phyloP scores from a whole-genome alignment of 305 asterid genomes.

The Fraxinus platypoda region DNA sequence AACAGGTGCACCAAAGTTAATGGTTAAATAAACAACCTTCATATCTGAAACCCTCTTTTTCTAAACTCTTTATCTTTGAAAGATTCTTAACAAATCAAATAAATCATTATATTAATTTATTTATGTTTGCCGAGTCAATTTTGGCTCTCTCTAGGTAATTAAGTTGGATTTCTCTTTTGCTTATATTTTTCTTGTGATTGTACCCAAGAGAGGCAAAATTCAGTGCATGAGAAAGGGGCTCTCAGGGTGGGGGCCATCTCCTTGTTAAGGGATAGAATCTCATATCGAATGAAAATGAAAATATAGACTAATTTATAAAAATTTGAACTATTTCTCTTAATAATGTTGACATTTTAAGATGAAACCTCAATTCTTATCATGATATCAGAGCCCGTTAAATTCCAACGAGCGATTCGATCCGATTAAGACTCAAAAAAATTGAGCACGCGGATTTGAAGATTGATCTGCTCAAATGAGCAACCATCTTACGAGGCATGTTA shows the following conservation, averaged over 20 bases:
- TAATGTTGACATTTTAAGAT: too few relatives aligned
- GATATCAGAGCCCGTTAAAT: too few relatives aligned
- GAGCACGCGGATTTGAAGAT: too few relatives aligned
- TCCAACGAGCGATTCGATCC: too few relatives aligned
- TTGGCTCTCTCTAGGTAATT: constrained; percentile 37
- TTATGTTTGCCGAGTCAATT: constrained; percentile 32
- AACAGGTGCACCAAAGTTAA: constrained; percentile 10
- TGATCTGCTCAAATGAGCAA: too few relatives aligned
- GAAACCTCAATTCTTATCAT: too few relatives aligned
- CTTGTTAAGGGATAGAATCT: too few relatives aligned
- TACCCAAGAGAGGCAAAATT: constrained; percentile 22
- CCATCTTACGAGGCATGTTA: too few relatives aligned
- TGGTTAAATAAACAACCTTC: not conserved
- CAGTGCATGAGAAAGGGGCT: constrained; percentile 22
- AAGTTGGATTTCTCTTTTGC: not conserved
- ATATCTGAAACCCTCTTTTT: not conserved
- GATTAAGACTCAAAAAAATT: too few relatives aligned
- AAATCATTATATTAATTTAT: not conserved
- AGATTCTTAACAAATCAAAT: constrained; percentile 24
- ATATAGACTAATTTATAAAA: too few relatives aligned
- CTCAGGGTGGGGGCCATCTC: constrained; percentile 25
- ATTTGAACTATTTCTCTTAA: too few relatives aligned
- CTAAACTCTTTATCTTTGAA: constrained; percentile 4
- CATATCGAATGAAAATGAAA: too few relatives aligned
- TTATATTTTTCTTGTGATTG: constrained; percentile 17